phyloP scores from a whole-genome alignment of 768 basidiomycete species.

The Tricholoma flavovirens region DNA sequence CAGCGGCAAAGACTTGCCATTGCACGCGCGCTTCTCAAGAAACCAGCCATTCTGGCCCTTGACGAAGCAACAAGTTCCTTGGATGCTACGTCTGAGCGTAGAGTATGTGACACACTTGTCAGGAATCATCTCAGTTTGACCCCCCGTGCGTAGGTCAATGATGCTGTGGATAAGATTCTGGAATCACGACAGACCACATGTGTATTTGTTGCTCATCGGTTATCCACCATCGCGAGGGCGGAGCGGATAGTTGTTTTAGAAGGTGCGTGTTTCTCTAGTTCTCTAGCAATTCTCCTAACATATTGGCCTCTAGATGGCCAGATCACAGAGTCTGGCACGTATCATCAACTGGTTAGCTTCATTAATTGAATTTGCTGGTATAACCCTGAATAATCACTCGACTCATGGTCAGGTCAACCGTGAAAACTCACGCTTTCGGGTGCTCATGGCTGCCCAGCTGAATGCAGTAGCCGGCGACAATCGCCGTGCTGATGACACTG shows the following conservation, averaged over 20 bases:
- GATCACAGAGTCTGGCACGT: conserved; percentile 80
- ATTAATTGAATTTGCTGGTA: neutral
- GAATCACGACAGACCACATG: conserved; percentile 77
- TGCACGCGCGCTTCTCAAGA: conserved; percentile 82
- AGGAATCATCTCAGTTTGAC: neutral
- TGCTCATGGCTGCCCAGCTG: conserved; percentile 87
- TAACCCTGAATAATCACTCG: neutral
- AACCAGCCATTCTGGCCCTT: conserved; percentile 80
- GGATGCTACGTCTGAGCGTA: conserved; percentile 83
- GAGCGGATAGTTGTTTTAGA: conserved; percentile 89
- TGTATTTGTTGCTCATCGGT: conserved; percentile 81
- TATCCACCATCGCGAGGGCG: conserved; percentile 87
- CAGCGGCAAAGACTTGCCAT: conserved; percentile 80
- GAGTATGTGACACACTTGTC: conserved; percentile 35
- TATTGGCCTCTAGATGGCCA: conserved; percentile 48
- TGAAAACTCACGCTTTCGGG: conserved; percentile 73
- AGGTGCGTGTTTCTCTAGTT: conserved; percentile 34
- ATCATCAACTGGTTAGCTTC: conserved; percentile 62
- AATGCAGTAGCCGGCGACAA: conserved; percentile 38
- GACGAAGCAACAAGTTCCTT: conserved; percentile 89
- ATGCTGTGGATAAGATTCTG: conserved; percentile 86
- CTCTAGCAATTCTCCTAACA: neutral
- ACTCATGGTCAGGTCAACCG: conserved; percentile 46
- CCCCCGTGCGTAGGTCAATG: conserved; percentile 56
- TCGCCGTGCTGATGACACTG: neutral